Conservation (phyloP, 176 grass and related monocot species). For the Musa acuminata region DNA sequence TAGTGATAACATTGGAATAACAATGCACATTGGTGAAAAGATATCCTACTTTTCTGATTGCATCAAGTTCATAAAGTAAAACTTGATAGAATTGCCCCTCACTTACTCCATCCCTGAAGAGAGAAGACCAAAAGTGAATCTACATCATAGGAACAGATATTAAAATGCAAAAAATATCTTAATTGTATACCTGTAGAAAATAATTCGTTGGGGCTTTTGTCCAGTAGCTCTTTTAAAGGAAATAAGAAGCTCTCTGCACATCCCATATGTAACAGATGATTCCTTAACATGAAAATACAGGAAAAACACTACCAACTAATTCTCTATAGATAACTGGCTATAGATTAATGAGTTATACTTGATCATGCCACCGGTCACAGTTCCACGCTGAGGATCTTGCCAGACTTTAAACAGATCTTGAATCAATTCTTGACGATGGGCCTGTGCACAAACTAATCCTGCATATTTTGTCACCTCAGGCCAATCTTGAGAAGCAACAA, state of each 20-base stretch:
- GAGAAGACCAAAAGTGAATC: background rate
- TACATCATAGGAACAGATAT: background rate
- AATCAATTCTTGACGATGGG: constrained; percentile 83
- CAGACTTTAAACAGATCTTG: constrained; percentile 90
- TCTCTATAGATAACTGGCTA: too few relatives aligned
- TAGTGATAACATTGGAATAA: background rate
- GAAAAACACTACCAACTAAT: background rate
- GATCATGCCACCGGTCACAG: constrained; percentile 82
- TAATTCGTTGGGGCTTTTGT: constrained; percentile 91
- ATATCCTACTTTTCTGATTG: constrained; percentile 73
- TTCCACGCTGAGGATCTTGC: constrained; percentile 79
- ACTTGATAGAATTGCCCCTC: constrained; percentile 99
- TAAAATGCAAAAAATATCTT: background rate
- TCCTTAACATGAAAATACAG: background rate
- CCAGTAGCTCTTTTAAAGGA: constrained; percentile 86
- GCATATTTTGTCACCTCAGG: constrained; percentile 89
- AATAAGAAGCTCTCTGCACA: constrained; percentile 75
- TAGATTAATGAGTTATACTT: constrained; percentile 41
- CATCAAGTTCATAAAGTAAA: constrained; percentile 83
- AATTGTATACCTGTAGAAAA: constrained; percentile 78
- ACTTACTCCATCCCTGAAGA: constrained; percentile 81
- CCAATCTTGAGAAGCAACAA: constrained; percentile 97
- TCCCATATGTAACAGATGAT: background rate
- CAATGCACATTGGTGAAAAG: background rate
- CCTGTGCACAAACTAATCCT: constrained; percentile 75